phyloP scores from a whole-genome alignment of 345 rosid genomes.

The Aegle marmelos region DNA sequence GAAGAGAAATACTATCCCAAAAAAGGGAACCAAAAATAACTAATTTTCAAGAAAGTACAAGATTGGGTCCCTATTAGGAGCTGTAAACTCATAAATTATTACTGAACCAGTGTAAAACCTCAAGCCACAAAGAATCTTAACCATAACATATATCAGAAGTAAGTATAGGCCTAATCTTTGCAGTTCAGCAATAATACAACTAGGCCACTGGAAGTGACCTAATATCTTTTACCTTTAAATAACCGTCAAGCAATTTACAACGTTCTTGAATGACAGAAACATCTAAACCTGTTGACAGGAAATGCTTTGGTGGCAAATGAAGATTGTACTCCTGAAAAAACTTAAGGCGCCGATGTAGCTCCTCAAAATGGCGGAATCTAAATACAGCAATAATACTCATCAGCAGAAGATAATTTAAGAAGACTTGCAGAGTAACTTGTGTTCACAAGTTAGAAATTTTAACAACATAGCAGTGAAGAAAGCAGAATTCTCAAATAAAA shows the following conservation, averaged over 20 bases:
- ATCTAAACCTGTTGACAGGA: constrained; percentile 89
- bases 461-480: constrained; percentile 8
- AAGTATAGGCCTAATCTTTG: not conserved
- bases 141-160: not conserved
- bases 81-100: not conserved
- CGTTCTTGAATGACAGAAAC: constrained; percentile 82
- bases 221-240: constrained; percentile 70
- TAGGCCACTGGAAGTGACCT: constrained; percentile 18
- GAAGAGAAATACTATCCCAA: not conserved
- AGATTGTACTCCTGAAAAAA: constrained; percentile 85
- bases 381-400: constrained; percentile 10
- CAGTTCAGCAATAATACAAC: not conserved
- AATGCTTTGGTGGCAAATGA: constrained; percentile 96
- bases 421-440: not conserved
- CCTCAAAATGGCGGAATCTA: constrained; percentile 99
- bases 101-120: not conserved
- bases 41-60: not conserved
- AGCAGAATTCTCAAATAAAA: constrained; percentile 21
- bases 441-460: constrained; percentile 3
- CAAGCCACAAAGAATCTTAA: not conserved
- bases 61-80: not conserved
- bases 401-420: constrained; percentile 1
- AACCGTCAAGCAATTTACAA: constrained; percentile 76
- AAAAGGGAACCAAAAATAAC: not conserved
- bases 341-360: constrained; percentile 92